Evolutionary conservation across 768 basidiomycete genomes (phyloP), one percentile per base, ranked within the genome.

Genomic region (Leccinum variicolor): DNA sequence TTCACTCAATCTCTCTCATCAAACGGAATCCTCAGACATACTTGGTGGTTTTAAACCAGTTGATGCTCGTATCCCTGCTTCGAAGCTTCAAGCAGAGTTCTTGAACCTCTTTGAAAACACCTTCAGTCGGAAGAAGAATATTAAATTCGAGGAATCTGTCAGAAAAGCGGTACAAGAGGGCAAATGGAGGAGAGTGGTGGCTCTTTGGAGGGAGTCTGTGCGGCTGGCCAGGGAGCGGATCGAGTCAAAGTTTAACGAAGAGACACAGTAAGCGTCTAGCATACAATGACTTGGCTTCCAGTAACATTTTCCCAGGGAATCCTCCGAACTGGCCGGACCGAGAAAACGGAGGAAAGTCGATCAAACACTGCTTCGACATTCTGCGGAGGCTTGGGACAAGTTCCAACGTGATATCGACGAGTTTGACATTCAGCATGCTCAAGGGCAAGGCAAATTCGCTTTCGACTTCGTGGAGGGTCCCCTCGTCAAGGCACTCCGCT

Each of bases 401-500:
- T 92, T 97, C 62, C 79, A 85, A 56, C 75, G 63, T 29, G 84
- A 86, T 21, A 83, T 96, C 6, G 78, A 83, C 31, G 84, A 87
- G 29, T 99, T 99, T 62, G 91, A 96, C 62, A 77, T 88, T 1
- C 92, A 95, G 64, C 89, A 95, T 69, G 86, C 94, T n/a, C 84
- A 85, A 56, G 89, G 87, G 50, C 88, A 90, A 64, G 87, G 91
- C 26, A 94, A 91, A 69, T 90, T 97, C 66, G 90, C 94, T 0
- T 98, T 98, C 67, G 86, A 86, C 9, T 98, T 98, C 65, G 87
- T 98, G 2, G 97, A 99, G 68, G 97, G 96, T 0, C 95, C 97
- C 13, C 76, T 99, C n/a, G 85, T 97, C 23, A 90, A 87, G 64
- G 97, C 97, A 3, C 73, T 99, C 55, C 82, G 89, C 28, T 81